phyloP scores from a whole-genome alignment of 169 alveolate genomes.

The Plasmodium vivax region DNA sequence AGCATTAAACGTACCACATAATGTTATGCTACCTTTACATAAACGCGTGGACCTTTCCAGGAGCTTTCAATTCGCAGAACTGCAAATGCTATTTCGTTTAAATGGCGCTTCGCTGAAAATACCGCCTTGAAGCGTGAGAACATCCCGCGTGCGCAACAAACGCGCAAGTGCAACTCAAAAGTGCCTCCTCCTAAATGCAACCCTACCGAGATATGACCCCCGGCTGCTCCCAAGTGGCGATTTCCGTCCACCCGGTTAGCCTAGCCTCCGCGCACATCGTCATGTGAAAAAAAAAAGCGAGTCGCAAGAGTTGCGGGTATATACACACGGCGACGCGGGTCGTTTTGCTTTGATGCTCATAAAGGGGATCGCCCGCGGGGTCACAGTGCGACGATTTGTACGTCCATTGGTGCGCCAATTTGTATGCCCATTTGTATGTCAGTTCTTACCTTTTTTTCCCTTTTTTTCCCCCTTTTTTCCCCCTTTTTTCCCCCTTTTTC shows the following conservation, averaged over 20 bases:
- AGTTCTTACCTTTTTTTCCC: neutral
- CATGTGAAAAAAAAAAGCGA: neutral
- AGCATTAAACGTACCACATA: neutral
- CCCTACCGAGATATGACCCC: neutral
- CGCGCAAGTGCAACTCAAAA: neutral
- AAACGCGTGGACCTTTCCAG: neutral
- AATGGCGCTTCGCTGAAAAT: neutral
- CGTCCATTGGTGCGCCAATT: neutral
- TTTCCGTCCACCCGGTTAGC: neutral
- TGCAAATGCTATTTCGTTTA: neutral
- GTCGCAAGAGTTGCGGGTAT: neutral
- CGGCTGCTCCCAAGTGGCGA: neutral
- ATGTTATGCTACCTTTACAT: neutral
- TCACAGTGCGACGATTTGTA: neutral
- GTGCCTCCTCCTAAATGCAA: neutral
- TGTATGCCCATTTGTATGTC: neutral
- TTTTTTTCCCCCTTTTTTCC: too few species aligned
- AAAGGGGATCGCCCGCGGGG: neutral
- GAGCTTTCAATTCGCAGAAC: neutral
- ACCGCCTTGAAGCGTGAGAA: neutral
- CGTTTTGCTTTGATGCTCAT: neutral
- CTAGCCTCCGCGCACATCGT: neutral
- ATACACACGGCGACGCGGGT: neutral
- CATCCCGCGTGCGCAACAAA: neutral
- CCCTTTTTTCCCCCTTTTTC: neutral